Base-by-base conservation (phyloP, 208 protist species). In the Borovskyia barvae region DNA sequence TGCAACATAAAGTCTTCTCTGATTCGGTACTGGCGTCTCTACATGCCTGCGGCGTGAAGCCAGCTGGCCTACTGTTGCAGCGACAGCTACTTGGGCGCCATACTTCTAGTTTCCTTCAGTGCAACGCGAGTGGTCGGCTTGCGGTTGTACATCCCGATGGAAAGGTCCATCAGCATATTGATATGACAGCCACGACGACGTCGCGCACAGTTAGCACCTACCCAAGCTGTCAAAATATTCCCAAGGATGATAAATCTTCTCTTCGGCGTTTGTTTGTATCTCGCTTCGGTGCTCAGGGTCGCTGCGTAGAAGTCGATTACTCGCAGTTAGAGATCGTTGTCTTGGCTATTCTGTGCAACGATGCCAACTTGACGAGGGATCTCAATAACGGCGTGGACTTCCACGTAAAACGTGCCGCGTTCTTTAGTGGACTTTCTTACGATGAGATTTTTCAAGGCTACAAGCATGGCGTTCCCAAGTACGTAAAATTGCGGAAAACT, bases 301-400 rank as follows among this genome's bases (percentile, higher is more conserved):
- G 84, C 15, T 90, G 77, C 42, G 66, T 95, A 15, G 89, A 95
- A 70, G 52, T 93, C n/a, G 89, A 95, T 69, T 95, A 93, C 75
- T 82, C 89, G n/a, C 89, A 95, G 68, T 62, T 95, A 11, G 85
- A 95, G 52, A 92, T 95, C 51, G 74, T 90, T 8, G 79, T 95
- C 11, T 58, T 93, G 65, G 89, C 86, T 8, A 71, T 89, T 9
- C 57, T 95, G 26, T 93, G 79, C 63, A 59, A 72, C 20, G 89
- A 95, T 63, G 32, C 69, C 15, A 65, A 80, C 28, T 72, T 95
- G 4, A 72, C 76, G 17, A 58, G 60, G 5, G 85, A 93, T 60
- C 53, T 95, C 29, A 81, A 80, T 35, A 61, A 39, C 45, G 89
- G 86, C 22, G 77, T 95, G 19, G 89, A 95, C 66, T 95, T 95